phyloP scores from a whole-genome alignment of 192 early-diverging fungal genomes.

The Gryganskiella cystojenkinii region DNA sequence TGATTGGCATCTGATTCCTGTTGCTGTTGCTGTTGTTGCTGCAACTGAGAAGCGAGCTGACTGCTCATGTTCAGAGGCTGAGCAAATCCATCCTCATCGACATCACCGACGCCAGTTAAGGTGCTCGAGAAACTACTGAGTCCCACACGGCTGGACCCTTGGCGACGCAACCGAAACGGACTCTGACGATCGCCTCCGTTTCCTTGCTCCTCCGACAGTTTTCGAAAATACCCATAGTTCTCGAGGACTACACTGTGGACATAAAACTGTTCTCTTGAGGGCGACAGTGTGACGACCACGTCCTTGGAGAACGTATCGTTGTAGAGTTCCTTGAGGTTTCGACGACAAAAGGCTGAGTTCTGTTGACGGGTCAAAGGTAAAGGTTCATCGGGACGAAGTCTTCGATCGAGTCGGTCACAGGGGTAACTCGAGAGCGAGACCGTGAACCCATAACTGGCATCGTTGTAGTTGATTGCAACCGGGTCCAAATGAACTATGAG shows the following conservation, averaged over 20 bases:
- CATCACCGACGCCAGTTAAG: neutral
- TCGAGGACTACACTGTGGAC: slow-evolving; percentile 42
- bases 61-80: slow-evolving; percentile 11
- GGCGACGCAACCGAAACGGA: neutral
- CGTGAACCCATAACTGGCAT: slow-evolving; percentile 41
- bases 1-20: neutral
- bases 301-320: slow-evolving; percentile 35
- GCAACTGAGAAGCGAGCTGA: neutral
- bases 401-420: neutral
- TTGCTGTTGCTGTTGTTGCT: neutral
- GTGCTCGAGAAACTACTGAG: neutral
- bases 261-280: slow-evolving; percentile 22
- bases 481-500: slow-evolving; percentile 39
- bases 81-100: slow-evolving; percentile 44
- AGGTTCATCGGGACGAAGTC: slow-evolving; percentile 11
- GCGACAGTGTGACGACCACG: slow-evolving; percentile 24
- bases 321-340: slow-evolving; percentile 48
- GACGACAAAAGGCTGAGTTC: slow-evolving; percentile 45
- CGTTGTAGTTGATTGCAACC: slow-evolving; percentile 28
- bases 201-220: neutral
- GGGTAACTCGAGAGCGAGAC: slow-evolving; percentile 26
- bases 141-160: neutral
- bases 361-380: slow-evolving; percentile 29
- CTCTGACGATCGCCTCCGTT: neutral
- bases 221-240: slow-evolving; percentile 26